Base-by-base conservation (phyloP, 208 protist genomes). In the Leishmania tropica region DNA sequence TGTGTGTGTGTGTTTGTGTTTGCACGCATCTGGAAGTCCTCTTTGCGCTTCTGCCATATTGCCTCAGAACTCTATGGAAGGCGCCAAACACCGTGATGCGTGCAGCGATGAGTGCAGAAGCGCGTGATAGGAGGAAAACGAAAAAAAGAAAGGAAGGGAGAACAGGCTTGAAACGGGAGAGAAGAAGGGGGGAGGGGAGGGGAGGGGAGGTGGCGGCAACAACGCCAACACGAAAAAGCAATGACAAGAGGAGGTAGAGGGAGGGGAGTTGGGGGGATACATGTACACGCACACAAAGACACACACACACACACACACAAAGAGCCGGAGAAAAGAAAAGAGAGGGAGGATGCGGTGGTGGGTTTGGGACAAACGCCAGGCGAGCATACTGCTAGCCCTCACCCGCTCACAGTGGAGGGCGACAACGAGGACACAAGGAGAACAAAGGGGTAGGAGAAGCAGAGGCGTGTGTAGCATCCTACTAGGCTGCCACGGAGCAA, bases 91-190 rank as follows among this genome's bases (percentile, higher is more conserved):
- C 40, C 21, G 68, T 17, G 7, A 53, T 51, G 4, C 24, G 68
- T 73, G 37, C 65, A 0, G 17, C 37, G 15, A 71, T 71, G 65
- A 28, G 40, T 10, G 21, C 17, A 71, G 40, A 71, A 71, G 45
- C 72, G n/a, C 1, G 71, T 73, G 68, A 81, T 68, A 54, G 40
- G 85, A 76, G 53, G 40, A 56, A 53, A 21, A 47, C 48, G 35
- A 73, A 53, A 45, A 37, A 35, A 47, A 60, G 35, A 54, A 7
- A 35, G 37, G 54, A 42, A 72, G 21, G 7, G 3, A 72, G 3
- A 13, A 24, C 19, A 72, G 21, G 6, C 67, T 72, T 17, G 21
- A 72, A 72, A 10, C 37, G 21, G 37, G 37, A 47, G 15, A 47
- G 19, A 21, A 2, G 19, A 19, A n/a, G 42, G 19, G 19, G 67